phyloP scores from a whole-genome alignment of 2,329 filamentous ascomycete species.

The Pseudopyricularia javanii region DNA sequence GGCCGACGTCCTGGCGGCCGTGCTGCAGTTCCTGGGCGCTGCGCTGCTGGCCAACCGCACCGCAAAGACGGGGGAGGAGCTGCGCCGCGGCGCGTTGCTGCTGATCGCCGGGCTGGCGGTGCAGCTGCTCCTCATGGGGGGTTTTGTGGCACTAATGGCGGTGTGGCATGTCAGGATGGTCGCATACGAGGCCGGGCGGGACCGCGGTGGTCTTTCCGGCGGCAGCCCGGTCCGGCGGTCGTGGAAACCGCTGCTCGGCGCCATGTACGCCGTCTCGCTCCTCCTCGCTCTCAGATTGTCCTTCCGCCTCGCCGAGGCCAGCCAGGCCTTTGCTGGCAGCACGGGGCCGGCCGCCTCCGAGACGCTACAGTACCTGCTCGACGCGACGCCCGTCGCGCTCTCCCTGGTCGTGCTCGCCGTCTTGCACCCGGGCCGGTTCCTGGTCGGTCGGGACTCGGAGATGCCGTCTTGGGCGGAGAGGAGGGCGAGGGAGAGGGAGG shows the following conservation, averaged over 20 bases:
- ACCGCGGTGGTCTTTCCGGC: neutral
- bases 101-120: conserved; percentile 25
- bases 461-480: conserved; percentile 21
- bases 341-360: conserved; percentile 35
- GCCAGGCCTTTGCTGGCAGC: conserved; percentile 8
- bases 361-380: conserved; percentile 35
- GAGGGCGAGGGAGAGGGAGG: conserved; percentile 1
- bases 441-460: conserved; percentile 30
- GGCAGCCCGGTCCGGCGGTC: conserved; percentile 10
- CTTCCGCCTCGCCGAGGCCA: conserved; percentile 47
- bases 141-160: conserved; percentile 21
- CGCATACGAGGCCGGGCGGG: conserved; percentile 3
- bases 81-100: conserved; percentile 18
- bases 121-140: conserved; percentile 23
- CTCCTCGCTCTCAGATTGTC: conserved; percentile 34
- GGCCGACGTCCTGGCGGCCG: conserved; percentile 32
- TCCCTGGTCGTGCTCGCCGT: conserved; percentile 25
- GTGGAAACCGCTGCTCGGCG: conserved; percentile 20
- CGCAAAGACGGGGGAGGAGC: neutral
- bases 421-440: conserved; percentile 33
- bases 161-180: conserved; percentile 19
- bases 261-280: conserved; percentile 15
- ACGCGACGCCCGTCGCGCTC: conserved; percentile 44
- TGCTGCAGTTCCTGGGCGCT: conserved; percentile 29
- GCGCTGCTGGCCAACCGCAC: conserved; percentile 13